Evolutionary conservation across 164 flowering plant genomes (phyloP), one percentile per base, ranked within the genome.

Genomic region (Nymphaea colorata): DNA sequence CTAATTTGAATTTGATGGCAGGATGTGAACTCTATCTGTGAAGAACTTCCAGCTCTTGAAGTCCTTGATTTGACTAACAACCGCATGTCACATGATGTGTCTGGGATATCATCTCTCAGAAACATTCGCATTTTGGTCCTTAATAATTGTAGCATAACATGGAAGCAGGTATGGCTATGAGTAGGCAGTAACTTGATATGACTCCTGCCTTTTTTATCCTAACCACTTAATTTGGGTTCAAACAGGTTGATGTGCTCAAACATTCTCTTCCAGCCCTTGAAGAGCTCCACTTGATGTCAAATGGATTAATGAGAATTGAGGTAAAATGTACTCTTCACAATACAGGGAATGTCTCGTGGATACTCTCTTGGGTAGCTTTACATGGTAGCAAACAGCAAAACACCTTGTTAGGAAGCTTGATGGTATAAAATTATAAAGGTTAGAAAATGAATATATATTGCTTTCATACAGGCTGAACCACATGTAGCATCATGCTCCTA

Each of bases 221-320:
- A 55, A 60, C 14, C 14, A 8, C 43, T 66, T 64, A 42, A 53
- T 45, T 45, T 67, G 73, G 11, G 61, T 71, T 64, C 77, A 66
- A 67, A 73, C 84, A 93, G 99, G 81, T 94, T 77, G 96, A 89
- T 73, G 59, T 75, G 59, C 86, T 94, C 25, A 82, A 86, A 73
- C 79, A 73, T 65, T 87, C 86, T 43, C 77, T 94, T 6, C 92
- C 86, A 62, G 72, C 71, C 10, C 57, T 90, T 51, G 88, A 88
- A 71, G 97, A 91, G 81, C 83, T 94, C 64, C 97, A 94, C 77
- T 74, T 94, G 71, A 87, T 86, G 88, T 96, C 93, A 61, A 94
- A 91, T 75, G 77, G 75, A n/a, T 71, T 94, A 67, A 79, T 65
- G 70, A 74, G 65, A 68, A 84, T 94, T 2, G 63, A 61, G 63